These are phyloP conservation scores for Malbranchea zuffiana DNA, from an alignment of 2,329 filamentous ascomycete genomes.

Conservation along the genomic window DNA sequence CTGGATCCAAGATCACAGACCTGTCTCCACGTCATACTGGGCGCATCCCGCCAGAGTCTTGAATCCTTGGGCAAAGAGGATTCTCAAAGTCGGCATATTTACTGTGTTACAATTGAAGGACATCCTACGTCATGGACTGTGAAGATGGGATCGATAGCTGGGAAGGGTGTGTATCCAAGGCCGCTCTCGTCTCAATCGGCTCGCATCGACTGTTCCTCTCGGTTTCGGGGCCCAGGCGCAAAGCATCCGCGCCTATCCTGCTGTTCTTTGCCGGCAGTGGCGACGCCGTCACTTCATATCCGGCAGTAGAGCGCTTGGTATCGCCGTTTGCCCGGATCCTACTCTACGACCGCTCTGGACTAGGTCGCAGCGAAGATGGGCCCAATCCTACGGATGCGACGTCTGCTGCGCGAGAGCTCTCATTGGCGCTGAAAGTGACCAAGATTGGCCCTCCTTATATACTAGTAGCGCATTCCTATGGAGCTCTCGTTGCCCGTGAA, in stretches of 20 bases:
- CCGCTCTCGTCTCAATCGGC: slow-evolving; percentile 22
- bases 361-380: slow-evolving; percentile 26
- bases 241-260: slow-evolving; percentile 21
- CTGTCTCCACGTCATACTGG: too few species aligned
- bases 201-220: slow-evolving; percentile 25
- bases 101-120: too few species aligned
- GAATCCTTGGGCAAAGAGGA: too few species aligned
- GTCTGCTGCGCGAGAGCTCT: slow-evolving; percentile 24
- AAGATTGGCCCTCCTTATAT: slow-evolving; percentile 22
- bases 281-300: slow-evolving; percentile 26
- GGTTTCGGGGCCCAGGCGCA: slow-evolving; percentile 20
- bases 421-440: slow-evolving; percentile 19
- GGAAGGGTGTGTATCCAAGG: neutral
- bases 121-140: too few species aligned
- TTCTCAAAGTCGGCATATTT: too few species aligned
- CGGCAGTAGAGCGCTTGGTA: slow-evolving; percentile 24
- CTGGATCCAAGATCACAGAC: too few species aligned
- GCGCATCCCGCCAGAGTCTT: too few species aligned
- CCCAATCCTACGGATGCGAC: slow-evolving; percentile 17
- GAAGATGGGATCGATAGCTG: too few species aligned
- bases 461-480: slow-evolving; percentile 33
- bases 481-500: slow-evolving; percentile 31
- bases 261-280: slow-evolving; percentile 28
- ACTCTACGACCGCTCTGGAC: slow-evolving; percentile 31
- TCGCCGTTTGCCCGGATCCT: slow-evolving; percentile 21